Evolutionary conservation across 371 early-diverging fungal species (phyloP), one percentile per base, ranked within the genome.

Genomic region (Coemansia sp.): DNA sequence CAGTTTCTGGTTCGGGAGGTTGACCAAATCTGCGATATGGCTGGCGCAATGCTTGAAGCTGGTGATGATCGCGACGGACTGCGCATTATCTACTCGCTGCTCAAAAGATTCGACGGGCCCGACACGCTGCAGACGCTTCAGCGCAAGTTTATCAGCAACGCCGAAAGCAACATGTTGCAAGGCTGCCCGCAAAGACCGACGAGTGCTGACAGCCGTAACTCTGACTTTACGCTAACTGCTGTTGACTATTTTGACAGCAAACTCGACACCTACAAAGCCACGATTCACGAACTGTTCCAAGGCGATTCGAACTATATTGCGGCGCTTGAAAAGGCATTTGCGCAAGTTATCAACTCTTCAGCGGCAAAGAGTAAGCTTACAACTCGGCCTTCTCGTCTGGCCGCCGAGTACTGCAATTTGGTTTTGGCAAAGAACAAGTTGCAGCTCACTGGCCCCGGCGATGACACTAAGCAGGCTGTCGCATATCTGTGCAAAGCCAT

Each of bases 321-420:
- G 0, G 52, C 6, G 14, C 16, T 52, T 13, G 31, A 35, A 7
- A 5, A 32, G 7, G 9, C 13, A 35, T 52, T 52, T 36, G 8
- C 11, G 8, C 5, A 20, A 14, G 35, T 35, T 30, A 13, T 52
- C 35, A 52, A 52, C 35, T 11, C 32, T 0, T 4, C 11, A 5
- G 32, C 11, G 8, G 14, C 35, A 14, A 11, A 14, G 2, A n/a
- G 9, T n/a, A 10, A 16, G n/a, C 35, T 52, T 32, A 30, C n/a
- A 14, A 13, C 13, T 35, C 5, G n/a, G 8, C 32, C 52, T 11
- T 11, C 35, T 30, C 11, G 52, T 10, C 7, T 32, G n/a, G 30
- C 40, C 2, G 47, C 47, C n/a, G 54, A 55, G 16, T 67, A 49
- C 16, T 45, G 56, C 30, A 55, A 62, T 34, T 62, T 53, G 30